Evolutionary conservation across 1,284 basidiomycete species (phyloP).

Genomic region (Ceratobasidium sp.): DNA sequence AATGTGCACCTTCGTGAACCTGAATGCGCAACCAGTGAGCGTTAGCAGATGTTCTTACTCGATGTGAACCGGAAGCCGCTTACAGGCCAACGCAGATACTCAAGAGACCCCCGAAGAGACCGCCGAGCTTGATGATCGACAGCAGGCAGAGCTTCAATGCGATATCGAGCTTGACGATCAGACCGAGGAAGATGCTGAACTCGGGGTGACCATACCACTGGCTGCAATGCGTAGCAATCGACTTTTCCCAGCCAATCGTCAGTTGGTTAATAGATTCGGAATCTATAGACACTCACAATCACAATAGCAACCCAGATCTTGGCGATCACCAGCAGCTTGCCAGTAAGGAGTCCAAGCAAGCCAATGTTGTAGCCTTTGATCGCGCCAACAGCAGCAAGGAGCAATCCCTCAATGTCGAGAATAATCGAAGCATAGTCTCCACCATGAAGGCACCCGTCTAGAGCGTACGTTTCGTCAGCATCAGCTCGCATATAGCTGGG

Average conservation of each 20-base stretch:
- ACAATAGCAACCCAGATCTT: slow-evolving; percentile 37
- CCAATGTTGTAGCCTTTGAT: slow-evolving; percentile 39
- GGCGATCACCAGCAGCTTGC: slow-evolving; percentile 29
- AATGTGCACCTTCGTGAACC: slow-evolving; percentile 38
- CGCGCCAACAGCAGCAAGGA: slow-evolving; percentile 29
- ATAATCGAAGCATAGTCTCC: slow-evolving; percentile 37
- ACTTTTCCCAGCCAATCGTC: neutral
- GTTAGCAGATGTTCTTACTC: neutral
- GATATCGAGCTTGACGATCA: slow-evolving; percentile 39
- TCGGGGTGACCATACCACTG: slow-evolving; percentile 38
- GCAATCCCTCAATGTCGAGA: slow-evolving; percentile 34
- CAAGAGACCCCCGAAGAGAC: slow-evolving; percentile 25
- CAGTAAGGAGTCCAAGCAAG: slow-evolving; percentile 35
- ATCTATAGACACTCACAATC: slow-evolving; percentile 7
- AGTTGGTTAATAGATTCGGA: neutral
- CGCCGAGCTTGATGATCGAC: slow-evolving; percentile 33
- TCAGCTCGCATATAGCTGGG: too few relatives aligned
- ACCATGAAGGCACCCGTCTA: slow-evolving; percentile 35
- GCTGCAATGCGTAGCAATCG: slow-evolving; percentile 42
- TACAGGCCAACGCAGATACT: slow-evolving; percentile 39
- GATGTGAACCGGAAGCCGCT: neutral
- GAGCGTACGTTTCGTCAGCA: neutral
- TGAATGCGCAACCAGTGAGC: neutral
- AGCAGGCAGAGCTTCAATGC: slow-evolving; percentile 32
- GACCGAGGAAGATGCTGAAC: slow-evolving; percentile 6